A percentile compares a stretch with the other conserved stretches of the same genome.
Evolutionary conservation across 2,329 filamentous ascomycete genomes (phyloP).

Genomic region (Xylariomycetidae sp.): DNA sequence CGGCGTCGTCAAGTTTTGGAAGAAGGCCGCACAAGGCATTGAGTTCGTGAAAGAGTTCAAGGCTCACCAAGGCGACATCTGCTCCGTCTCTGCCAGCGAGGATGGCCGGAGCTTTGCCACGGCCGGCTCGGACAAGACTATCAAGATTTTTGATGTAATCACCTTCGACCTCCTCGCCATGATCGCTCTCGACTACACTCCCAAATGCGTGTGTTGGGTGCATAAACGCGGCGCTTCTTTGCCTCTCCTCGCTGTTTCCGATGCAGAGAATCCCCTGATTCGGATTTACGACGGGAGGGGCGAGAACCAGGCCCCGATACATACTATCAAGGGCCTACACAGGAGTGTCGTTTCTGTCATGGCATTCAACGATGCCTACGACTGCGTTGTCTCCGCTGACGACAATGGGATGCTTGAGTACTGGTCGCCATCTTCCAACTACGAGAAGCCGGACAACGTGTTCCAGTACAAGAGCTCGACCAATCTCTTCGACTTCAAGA

Average conservation of each 20-base stretch:
- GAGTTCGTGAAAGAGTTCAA: conserved; percentile 99
- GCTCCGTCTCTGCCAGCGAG: conserved; percentile 74
- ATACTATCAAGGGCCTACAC: conserved; percentile 76
- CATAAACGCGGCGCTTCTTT: conserved; percentile 83
- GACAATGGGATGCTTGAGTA: conserved; percentile 94
- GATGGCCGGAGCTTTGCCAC: conserved; percentile 94
- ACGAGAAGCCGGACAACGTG: conserved; percentile 86
- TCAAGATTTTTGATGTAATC: conserved; percentile 77
- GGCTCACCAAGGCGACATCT: conserved; percentile 81
- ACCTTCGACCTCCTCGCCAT: conserved; percentile 85
- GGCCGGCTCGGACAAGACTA: conserved; percentile 67
- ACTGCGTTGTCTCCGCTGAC: conserved; percentile 88
- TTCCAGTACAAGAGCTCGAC: conserved; percentile 93
- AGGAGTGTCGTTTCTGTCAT: conserved; percentile 75
- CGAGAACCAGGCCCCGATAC: conserved; percentile 67
- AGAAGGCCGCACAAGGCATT: conserved; percentile 82
- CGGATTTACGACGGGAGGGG: conserved; percentile 86
- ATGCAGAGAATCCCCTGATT: conserved; percentile 65
- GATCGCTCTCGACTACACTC: conserved; percentile 68
- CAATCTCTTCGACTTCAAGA: conserved; percentile 95
- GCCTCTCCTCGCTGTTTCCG: conserved; percentile 77
- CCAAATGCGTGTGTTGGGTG: conserved; percentile 85
- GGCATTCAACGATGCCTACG: conserved; percentile 79
- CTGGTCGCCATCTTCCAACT: conserved; percentile 75
- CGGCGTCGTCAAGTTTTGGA: conserved; percentile 99